Conservation (phyloP, 23 red algal species). For the Gracilaria domingensis region DNA sequence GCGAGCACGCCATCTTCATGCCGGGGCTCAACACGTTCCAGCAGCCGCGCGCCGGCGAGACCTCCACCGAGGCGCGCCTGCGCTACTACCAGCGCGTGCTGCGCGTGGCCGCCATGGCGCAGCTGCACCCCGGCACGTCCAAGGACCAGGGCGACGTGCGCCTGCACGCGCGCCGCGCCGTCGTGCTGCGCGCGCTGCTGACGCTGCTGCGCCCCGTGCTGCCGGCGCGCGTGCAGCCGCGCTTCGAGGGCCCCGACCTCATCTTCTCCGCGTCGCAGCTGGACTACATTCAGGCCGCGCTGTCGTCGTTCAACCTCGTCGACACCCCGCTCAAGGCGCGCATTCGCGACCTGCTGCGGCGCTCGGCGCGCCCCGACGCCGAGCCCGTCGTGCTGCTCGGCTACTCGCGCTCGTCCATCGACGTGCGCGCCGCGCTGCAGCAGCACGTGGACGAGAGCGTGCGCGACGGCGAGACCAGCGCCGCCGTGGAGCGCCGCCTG, state of each 20-base stretch:
- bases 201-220: neutral
- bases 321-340: slow-evolving; percentile 50
- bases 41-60: slow-evolving; percentile 31
- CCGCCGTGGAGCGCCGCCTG: neutral
- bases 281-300: slow-evolving; percentile 37
- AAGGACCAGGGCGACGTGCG: slow-evolving; percentile 56
- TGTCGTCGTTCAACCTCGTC: slow-evolving; percentile 38
- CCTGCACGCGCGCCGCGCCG: neutral
- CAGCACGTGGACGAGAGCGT: neutral
- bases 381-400: slow-evolving; percentile 15
- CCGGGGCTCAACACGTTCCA: slow-evolving; percentile 67
- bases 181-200: neutral
- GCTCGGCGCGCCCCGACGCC: neutral
- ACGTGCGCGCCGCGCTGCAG: slow-evolving; percentile 19
- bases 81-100: slow-evolving; percentile 42
- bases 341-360: slow-evolving; percentile 13
- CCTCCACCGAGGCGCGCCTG: slow-evolving; percentile 28
- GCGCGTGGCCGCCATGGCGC: neutral
- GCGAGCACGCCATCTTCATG: slow-evolving; percentile 19
- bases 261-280: slow-evolving; percentile 2
- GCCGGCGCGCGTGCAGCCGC: neutral
- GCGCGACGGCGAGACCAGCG: neutral
- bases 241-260: neutral
- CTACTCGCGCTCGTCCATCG: slow-evolving; percentile 48
- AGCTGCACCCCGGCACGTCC: slow-evolving; percentile 38